Evolutionary conservation across 1,139 yeast genomes (phyloP).

Genomic region (Pneumocystis wakefieldiae): DNA sequence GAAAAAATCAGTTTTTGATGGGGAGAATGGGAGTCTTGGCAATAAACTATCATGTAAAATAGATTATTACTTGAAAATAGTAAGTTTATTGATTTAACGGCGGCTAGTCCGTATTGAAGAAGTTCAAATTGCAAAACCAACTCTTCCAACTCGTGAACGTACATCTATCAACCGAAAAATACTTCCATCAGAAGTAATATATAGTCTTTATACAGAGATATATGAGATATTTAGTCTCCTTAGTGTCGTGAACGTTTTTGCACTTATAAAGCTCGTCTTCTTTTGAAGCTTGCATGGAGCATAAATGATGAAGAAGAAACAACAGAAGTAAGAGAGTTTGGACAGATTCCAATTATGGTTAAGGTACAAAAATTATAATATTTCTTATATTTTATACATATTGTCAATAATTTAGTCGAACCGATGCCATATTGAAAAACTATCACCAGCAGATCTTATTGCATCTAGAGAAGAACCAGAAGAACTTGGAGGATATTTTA

Average conservation of each 20-base stretch:
- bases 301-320: constrained; percentile 69
- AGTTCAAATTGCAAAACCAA: constrained; percentile 75
- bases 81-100: neutral
- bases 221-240: neutral
- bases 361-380: neutral
- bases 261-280: constrained; percentile 56
- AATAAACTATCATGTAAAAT: constrained; percentile 45
- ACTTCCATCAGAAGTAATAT: constrained; percentile 45
- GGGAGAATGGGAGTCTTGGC: constrained; percentile 40
- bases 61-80: neutral
- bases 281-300: constrained; percentile 66
- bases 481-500: constrained; percentile 91
- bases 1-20: constrained; percentile 65
- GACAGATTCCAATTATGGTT: constrained; percentile 82
- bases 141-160: constrained; percentile 59
- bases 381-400: neutral
- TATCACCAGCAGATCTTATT: constrained; percentile 72
- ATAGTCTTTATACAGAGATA: neutral
- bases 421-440: constrained; percentile 74
- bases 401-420: constrained; percentile 36
- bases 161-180: constrained; percentile 65
- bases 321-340: constrained; percentile 77
- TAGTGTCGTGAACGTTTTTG: constrained; percentile 84
- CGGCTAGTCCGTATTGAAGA: constrained; percentile 54
- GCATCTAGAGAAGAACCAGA: constrained; percentile 76